Base-by-base conservation (phyloP, 202 grass and related monocot genomes). In the Panicum hallii region DNA sequence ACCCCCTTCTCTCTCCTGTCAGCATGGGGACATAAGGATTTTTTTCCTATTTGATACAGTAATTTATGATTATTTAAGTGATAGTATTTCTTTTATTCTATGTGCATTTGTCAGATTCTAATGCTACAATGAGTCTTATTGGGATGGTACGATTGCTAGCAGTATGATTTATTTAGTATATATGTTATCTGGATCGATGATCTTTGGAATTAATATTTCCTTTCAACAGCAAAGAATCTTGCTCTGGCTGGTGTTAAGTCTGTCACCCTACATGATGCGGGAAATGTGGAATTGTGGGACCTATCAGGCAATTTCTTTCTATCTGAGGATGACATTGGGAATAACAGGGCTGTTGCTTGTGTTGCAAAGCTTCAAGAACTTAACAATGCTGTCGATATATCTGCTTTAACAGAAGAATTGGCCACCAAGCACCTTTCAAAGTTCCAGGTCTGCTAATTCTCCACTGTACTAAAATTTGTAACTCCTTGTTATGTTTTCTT, bases 211-310 rank as follows among this genome's bases (percentile, higher is more conserved):
- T 85, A 54, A 70, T 48, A 47, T 70, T 71, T 79, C 60, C 73
- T 68, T 66, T 45, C 72, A 90, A 65, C 92, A 97, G 92, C 94
- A 64, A 97, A 97, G 88, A 97, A 97, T 80, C 86, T 97, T 79
- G 83, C 87, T 86, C 86, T 97, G 70, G 92, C 90, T 36, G 94
- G 92, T 71, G 87, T 97, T 77, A 94, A 92, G 65, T 94, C 91
- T 84, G 56, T 97, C 71, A 97, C 91, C 22, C 67, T 97, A 44
- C 94, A 97, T 87, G 94, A 97, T 74, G 69, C 68, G 47, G 73
- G 75, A 74, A 91, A 74, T 83, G 91, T 92, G 62, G 91, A 90
- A 75, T 84, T 94, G 83, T 91, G 85, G 80, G 94, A 97, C 81
- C 69, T 94, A 75, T 97, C 94, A 14, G 75, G 90, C 64, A 97